Conservation (phyloP, 345 rosid genomes). For the Jatropha curcas region DNA sequence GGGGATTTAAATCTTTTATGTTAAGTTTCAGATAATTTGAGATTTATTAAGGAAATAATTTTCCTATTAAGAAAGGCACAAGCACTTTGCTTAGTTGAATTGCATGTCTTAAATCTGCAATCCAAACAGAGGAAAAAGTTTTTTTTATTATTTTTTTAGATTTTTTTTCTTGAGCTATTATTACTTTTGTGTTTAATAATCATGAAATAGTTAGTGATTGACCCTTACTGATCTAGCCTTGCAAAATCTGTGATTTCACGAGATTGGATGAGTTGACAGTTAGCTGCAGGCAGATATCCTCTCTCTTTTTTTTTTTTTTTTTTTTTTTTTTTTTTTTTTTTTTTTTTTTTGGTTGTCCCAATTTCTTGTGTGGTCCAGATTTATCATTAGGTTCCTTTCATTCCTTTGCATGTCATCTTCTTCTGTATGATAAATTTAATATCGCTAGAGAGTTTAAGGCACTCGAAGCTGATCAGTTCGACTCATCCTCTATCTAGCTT, state of each 20-base stretch:
- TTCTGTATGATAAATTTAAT: slow-evolving; percentile 25
- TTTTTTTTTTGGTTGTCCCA: too few relatives aligned
- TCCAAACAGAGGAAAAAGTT: slow-evolving; percentile 3
- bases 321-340: too few relatives aligned
- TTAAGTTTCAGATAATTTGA: neutral
- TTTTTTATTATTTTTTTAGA: neutral
- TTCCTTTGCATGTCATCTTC: slow-evolving; percentile 13
- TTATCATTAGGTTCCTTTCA: slow-evolving; percentile 22
- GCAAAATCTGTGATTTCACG: slow-evolving; percentile 51
- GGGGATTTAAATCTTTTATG: neutral
- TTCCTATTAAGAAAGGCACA: slow-evolving; percentile 4
- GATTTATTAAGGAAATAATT: neutral
- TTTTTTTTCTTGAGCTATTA: neutral
- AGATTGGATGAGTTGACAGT: slow-evolving; percentile 42
- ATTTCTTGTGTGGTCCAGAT: slow-evolving; percentile 41
- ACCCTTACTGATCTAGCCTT: slow-evolving; percentile 27
- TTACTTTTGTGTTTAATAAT: slow-evolving; percentile 11
- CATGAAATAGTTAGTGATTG: slow-evolving; percentile 15
- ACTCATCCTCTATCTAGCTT: slow-evolving; percentile 20
- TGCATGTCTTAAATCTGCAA: neutral
- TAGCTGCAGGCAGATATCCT: slow-evolving; percentile 30
- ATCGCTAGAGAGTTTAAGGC: slow-evolving; percentile 5
- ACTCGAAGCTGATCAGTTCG: slow-evolving; percentile 15
- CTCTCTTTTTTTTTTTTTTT: too few relatives aligned
- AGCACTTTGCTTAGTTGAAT: slow-evolving; percentile 7